Conservation (phyloP, 805 yeast species). For the Scheffersomyces lignosus region DNA sequence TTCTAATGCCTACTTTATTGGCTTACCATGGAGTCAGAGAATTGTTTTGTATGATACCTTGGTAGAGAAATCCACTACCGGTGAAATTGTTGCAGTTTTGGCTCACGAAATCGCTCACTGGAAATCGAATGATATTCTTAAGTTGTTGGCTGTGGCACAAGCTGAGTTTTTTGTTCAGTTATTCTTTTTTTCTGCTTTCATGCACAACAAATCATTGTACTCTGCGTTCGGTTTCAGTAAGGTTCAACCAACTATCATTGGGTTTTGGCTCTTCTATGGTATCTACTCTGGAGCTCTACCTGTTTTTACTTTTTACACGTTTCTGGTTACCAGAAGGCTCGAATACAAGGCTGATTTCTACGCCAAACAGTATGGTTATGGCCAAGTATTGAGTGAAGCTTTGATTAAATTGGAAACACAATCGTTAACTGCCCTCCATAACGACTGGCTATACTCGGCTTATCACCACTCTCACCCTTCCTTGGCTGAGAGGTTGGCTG, state of each 20-base stretch:
- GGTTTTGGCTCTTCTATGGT: slow-evolving; percentile 77
- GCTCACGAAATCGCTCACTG: slow-evolving; percentile 99
- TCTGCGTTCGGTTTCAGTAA: slow-evolving; percentile 70
- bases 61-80: slow-evolving; percentile 71
- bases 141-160: slow-evolving; percentile 66
- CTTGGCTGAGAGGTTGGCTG: slow-evolving; percentile 83
- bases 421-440: slow-evolving; percentile 82
- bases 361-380: slow-evolving; percentile 74
- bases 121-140: slow-evolving; percentile 86
- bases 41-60: slow-evolving; percentile 92
- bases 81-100: slow-evolving; percentile 87
- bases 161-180: slow-evolving; percentile 63
- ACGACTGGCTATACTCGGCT: slow-evolving; percentile 86
- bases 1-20: slow-evolving; percentile 94
- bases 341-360: slow-evolving; percentile 93
- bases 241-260: slow-evolving; percentile 74
- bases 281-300: slow-evolving; percentile 77
- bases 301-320: slow-evolving; percentile 61
- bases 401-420: slow-evolving; percentile 75
- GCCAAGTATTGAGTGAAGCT: slow-evolving; percentile 65
- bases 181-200: slow-evolving; percentile 74
- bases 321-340: slow-evolving; percentile 74
- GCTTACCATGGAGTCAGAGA: slow-evolving; percentile 95
- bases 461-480: slow-evolving; percentile 92
- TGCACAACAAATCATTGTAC: slow-evolving; percentile 76